These are phyloP conservation scores for Fraxinus sp. DNA, from an alignment of 305 asterid genomes.

Conservation along the genomic window DNA sequence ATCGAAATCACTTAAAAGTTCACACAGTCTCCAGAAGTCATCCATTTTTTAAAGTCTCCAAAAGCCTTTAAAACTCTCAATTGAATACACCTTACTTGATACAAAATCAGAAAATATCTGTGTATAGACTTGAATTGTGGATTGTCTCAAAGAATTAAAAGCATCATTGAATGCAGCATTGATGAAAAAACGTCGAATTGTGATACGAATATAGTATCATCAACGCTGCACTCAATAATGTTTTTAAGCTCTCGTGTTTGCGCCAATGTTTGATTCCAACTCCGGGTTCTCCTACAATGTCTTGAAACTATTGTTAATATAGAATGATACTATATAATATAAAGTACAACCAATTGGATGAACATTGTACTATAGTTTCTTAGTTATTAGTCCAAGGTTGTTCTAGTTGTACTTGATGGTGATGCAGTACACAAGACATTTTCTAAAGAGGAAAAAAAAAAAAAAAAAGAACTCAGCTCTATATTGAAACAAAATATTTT, in stretches of 20 bases:
- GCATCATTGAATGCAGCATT: background rate
- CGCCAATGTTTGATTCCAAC: background rate
- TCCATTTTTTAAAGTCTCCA: too few relatives aligned
- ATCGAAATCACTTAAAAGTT: too few relatives aligned
- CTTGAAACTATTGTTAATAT: conserved; percentile 19
- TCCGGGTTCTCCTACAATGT: background rate
- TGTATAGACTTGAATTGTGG: background rate
- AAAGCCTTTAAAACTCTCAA: too few relatives aligned
- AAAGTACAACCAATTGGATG: conserved; percentile 32
- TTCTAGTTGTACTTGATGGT: conserved; percentile 25
- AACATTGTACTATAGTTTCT: conserved; percentile 29
- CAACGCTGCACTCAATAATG: conserved; percentile 56
- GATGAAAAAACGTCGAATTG: background rate
- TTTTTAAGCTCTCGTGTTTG: conserved; percentile 40
- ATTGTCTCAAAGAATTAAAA: background rate
- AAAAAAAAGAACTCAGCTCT: background rate
- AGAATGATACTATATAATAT: background rate
- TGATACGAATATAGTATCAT: background rate
- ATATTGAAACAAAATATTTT: background rate
- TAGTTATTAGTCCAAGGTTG: background rate
- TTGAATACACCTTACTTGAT: too few relatives aligned
- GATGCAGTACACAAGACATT: conserved; percentile 31
- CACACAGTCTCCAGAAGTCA: too few relatives aligned
- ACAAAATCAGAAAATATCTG: background rate
- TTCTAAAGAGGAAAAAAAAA: background rate